A percentile compares a stretch with the other conserved stretches of the same genome.
Conservation (phyloP, 805 yeast species). For the Saccharomycopsis vini region DNA sequence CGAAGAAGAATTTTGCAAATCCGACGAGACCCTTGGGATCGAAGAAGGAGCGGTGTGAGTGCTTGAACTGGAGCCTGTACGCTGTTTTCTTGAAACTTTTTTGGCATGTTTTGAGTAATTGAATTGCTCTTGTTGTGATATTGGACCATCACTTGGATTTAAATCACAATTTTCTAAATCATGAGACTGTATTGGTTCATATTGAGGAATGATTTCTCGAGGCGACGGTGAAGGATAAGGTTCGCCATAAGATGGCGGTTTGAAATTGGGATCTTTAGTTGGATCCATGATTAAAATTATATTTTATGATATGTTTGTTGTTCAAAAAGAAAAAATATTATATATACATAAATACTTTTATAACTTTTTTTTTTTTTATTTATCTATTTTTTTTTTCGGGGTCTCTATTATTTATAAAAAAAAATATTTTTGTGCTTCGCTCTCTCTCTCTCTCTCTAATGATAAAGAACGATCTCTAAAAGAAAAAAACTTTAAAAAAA, state of each 20-base stretch:
- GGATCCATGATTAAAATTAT: too few species aligned
- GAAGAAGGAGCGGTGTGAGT: constrained; percentile 3
- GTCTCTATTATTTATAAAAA: too few species aligned
- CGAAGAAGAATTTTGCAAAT: constrained; percentile 6
- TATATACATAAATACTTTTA: too few species aligned
- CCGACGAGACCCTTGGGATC: constrained; percentile 12
- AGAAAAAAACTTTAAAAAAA: too few species aligned
- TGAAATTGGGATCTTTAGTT: constrained; percentile 80
- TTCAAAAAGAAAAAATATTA: too few species aligned
- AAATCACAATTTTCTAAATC: constrained; percentile 70
- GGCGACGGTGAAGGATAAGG: constrained; percentile 60
- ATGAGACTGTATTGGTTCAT: constrained; percentile 68
- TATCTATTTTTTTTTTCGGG: too few species aligned
- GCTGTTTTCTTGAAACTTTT: not conserved
- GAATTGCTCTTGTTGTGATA: constrained; percentile 33
- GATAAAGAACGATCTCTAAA: too few species aligned
- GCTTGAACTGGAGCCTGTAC: not conserved
- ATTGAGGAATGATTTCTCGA: constrained; percentile 58
- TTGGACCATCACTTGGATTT: constrained; percentile 65
- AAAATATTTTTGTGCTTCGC: too few species aligned
- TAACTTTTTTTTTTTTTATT: too few species aligned
- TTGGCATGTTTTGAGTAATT: not conserved
- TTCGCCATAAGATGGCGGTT: constrained; percentile 69
- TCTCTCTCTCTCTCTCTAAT: too few species aligned
- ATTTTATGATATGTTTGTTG: too few species aligned